A percentile compares a stretch with the other conserved stretches of the same genome.
These are phyloP conservation scores for Oxytropis ochrocephala DNA, from an alignment of 306 rosid genomes.

Conservation along the genomic window DNA sequence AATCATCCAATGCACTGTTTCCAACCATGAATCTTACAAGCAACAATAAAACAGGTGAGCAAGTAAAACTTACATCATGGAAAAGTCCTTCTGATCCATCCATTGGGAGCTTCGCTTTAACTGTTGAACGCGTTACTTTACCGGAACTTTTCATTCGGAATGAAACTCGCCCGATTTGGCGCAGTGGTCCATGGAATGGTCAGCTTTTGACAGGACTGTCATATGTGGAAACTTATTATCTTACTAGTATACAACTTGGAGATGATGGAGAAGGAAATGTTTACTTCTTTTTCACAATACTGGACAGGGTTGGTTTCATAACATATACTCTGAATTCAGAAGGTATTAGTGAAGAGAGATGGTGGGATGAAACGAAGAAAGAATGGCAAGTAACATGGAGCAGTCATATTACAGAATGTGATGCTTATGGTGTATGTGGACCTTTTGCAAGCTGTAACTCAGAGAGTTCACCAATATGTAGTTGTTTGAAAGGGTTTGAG, in stretches of 20 bases:
- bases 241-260: background rate
- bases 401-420: constrained; percentile 2
- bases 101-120: constrained; percentile 15
- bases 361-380: constrained; percentile 1
- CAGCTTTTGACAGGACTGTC: constrained; percentile 15
- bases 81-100: constrained; percentile 32
- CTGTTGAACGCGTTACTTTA: background rate
- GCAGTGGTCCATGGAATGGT: constrained; percentile 33
- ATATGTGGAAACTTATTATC: background rate
- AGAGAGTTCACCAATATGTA: constrained; percentile 20
- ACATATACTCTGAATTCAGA: background rate
- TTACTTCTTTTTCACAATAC: background rate
- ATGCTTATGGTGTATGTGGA: constrained; percentile 32
- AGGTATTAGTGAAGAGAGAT: background rate
- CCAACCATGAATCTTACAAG: constrained; percentile 11
- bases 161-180: constrained; percentile 11
- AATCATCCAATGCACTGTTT: constrained; percentile 14
- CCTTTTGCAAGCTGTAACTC: constrained; percentile 31
- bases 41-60: constrained; percentile 6
- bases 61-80: constrained; percentile 14
- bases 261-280: background rate
- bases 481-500: constrained; percentile 42
- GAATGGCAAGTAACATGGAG: background rate
- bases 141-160: constrained; percentile 25
- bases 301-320: background rate